These are phyloP conservation scores for Clonostachys rosea DNA, from an alignment of 2,329 filamentous ascomycete species.

Conservation along the genomic window DNA sequence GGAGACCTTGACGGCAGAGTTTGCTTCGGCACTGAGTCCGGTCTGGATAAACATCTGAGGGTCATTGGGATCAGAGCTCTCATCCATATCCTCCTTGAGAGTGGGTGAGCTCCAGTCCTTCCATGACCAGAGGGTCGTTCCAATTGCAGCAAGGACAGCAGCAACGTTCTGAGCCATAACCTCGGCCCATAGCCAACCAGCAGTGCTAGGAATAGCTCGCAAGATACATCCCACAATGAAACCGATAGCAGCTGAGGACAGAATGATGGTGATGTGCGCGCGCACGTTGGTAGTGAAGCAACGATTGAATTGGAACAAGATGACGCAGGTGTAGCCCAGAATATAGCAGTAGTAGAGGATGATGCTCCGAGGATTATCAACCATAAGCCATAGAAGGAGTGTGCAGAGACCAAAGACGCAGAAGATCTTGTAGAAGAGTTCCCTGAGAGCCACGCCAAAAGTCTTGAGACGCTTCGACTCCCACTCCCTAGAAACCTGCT, in stretches of 20 bases:
- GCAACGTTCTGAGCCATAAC: conserved; percentile 22
- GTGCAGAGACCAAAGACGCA: conserved; percentile 22
- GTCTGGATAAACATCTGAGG: conserved; percentile 5
- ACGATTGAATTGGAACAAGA: conserved; percentile 32
- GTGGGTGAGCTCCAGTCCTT: conserved; percentile 11
- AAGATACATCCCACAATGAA: conserved; percentile 23
- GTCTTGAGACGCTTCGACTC: conserved; percentile 7
- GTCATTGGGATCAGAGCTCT: neutral
- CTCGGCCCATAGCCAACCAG: conserved; percentile 20
- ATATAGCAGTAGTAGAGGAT: conserved; percentile 25
- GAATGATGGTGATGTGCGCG: conserved; percentile 23
- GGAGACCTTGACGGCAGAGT: neutral
- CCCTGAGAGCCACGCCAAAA: conserved; percentile 13
- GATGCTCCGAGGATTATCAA: conserved; percentile 18
- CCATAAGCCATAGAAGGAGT: conserved; percentile 26
- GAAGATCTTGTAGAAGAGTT: conserved; percentile 19
- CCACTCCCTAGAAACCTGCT: conserved; percentile 9
- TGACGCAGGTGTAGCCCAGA: conserved; percentile 25
- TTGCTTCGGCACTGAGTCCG: conserved; percentile 1
- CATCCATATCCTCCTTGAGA: neutral
- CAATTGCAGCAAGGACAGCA: conserved; percentile 18
- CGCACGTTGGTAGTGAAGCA: conserved; percentile 28
- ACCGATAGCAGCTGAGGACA: conserved; percentile 20
- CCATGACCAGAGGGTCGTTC: conserved; percentile 22
- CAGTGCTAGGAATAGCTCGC: conserved; percentile 16